Evolutionary conservation across 2,329 filamentous ascomycete species (phyloP).

Genomic region (Calonectria pauciramosa): DNA sequence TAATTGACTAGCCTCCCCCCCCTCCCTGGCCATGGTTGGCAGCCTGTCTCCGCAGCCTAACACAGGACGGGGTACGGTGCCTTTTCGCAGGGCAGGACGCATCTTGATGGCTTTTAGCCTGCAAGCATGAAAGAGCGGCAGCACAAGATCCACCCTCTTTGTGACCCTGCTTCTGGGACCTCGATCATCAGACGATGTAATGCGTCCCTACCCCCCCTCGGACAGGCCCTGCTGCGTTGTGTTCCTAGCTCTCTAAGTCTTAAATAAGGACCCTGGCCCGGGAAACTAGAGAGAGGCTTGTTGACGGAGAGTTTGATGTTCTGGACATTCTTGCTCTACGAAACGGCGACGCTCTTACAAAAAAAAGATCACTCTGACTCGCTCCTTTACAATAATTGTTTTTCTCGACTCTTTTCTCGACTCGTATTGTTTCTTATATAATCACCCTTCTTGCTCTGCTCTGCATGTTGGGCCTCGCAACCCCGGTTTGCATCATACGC

Average conservation of each 20-base stretch:
- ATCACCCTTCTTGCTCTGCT: conserved; percentile 33
- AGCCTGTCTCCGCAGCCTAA: conserved; percentile 52
- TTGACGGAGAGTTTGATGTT: conserved; percentile 38
- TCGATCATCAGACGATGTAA: conserved; percentile 49
- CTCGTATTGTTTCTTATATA: conserved; percentile 32
- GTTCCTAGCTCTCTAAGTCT: conserved; percentile 45
- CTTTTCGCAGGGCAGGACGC: conserved; percentile 42
- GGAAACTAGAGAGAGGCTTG: conserved; percentile 41
- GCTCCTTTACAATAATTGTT: conserved; percentile 36
- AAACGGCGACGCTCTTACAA: conserved; percentile 41
- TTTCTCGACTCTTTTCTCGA: conserved; percentile 31
- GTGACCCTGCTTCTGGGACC: conserved; percentile 44
- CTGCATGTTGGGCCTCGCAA: conserved; percentile 32
- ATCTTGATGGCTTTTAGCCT: conserved; percentile 47
- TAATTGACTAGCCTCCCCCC: conserved; percentile 68
- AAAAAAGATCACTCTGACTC: conserved; percentile 39
- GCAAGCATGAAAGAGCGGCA: conserved; percentile 46
- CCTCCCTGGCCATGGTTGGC: conserved; percentile 50
- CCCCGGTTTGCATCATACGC: conserved; percentile 34
- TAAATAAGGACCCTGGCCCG: conserved; percentile 48
- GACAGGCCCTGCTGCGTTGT: conserved; percentile 36
- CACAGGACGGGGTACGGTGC: conserved; percentile 37
- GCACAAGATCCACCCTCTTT: conserved; percentile 45
- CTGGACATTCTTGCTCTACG: conserved; percentile 37
- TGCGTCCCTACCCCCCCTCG: conserved; percentile 38